Percentiles rank a stretch among this genome's conserved stretches.
Evolutionary conservation across 345 rosid genomes (phyloP).

Genomic region (Sonneratia alba): DNA sequence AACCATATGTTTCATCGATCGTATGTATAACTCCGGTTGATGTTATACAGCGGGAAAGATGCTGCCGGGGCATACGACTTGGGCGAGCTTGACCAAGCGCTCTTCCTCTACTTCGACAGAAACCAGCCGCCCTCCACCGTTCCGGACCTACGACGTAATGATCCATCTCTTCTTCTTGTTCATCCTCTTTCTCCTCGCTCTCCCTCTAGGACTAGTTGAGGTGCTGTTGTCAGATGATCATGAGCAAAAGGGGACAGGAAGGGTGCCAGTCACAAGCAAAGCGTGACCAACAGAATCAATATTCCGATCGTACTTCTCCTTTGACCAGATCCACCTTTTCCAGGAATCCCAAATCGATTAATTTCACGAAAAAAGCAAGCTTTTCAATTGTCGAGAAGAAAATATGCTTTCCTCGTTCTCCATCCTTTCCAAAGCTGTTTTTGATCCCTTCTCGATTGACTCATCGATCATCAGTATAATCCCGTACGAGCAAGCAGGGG

Average conservation of each 20-base stretch:
- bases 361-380: background rate
- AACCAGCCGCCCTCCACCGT: constrained; percentile 39
- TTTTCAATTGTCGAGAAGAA: too few species aligned
- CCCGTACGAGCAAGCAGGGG: background rate
- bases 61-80: constrained; percentile 44
- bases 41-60: constrained; percentile 30
- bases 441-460: background rate
- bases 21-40: too few species aligned
- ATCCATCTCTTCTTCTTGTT: background rate
- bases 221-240: background rate
- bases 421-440: background rate
- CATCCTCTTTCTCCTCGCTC: constrained; percentile 3
- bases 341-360: constrained; percentile 16
- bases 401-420: background rate
- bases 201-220: background rate
- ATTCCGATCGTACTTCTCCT: constrained; percentile 34
- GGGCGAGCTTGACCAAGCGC: constrained; percentile 94
- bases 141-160: constrained; percentile 62
- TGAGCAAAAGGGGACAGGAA: too few species aligned
- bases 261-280: constrained; percentile 35
- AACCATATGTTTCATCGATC: too few species aligned
- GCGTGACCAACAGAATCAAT: constrained; percentile 34
- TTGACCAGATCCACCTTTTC: constrained; percentile 35
- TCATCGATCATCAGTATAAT: background rate
- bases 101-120: constrained; percentile 86